These are phyloP conservation scores for Aspergillus homomorphus DNA, from an alignment of 495 filamentous ascomycete species.

Conservation along the genomic window DNA sequence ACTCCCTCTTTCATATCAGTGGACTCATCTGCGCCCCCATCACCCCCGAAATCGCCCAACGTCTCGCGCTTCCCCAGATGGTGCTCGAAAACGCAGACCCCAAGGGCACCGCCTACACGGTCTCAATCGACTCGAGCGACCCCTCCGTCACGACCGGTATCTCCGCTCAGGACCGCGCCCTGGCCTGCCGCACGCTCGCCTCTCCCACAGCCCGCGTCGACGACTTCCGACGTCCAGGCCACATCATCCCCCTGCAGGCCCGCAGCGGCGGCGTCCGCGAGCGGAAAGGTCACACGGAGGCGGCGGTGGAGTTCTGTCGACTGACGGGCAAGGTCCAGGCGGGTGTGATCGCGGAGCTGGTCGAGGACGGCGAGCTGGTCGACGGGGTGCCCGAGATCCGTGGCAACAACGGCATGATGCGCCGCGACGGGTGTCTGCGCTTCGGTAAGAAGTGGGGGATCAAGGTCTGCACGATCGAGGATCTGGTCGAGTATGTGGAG, in stretches of 20 bases:
- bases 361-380: slow-evolving; percentile 71
- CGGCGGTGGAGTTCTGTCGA: slow-evolving; percentile 81
- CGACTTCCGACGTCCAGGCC: slow-evolving; percentile 79
- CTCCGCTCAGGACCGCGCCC: slow-evolving; percentile 78
- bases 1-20: slow-evolving; percentile 37
- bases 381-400: slow-evolving; percentile 54
- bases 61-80: slow-evolving; percentile 85
- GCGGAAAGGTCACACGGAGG: slow-evolving; percentile 86
- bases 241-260: slow-evolving; percentile 84
- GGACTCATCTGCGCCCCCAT: slow-evolving; percentile 90
- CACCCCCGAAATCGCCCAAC: slow-evolving; percentile 57
- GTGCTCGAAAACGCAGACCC: slow-evolving; percentile 78
- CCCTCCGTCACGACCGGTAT: slow-evolving; percentile 83
- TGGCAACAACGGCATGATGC: slow-evolving; percentile 79
- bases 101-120: slow-evolving; percentile 86
- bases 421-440: slow-evolving; percentile 80
- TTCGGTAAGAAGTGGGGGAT: slow-evolving; percentile 89
- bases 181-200: slow-evolving; percentile 78
- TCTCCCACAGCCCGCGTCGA: slow-evolving; percentile 53
- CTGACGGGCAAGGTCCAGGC: slow-evolving; percentile 71
- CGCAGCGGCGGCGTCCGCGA: slow-evolving; percentile 75
- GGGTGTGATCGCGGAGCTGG: slow-evolving; percentile 81
- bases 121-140: slow-evolving; percentile 74
- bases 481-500: slow-evolving; percentile 77
- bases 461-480: slow-evolving; percentile 93